Evolutionary conservation across 345 rosid species (phyloP).

Genomic region (Melaleuca quinquenervia): DNA sequence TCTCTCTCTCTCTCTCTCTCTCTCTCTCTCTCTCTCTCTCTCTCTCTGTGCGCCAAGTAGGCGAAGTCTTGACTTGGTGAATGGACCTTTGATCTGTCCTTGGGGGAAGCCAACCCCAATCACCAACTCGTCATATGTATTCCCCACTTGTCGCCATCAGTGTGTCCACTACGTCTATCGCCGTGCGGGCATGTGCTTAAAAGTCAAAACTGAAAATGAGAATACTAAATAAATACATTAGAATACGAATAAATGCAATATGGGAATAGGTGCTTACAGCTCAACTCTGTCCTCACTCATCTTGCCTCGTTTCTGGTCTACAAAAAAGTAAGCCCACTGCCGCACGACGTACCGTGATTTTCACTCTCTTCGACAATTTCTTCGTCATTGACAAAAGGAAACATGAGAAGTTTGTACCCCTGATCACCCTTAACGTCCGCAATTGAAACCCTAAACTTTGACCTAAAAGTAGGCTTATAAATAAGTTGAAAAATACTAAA

Average conservation of each 20-base stretch:
- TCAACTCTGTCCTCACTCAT: background rate
- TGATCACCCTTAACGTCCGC: background rate
- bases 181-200: background rate
- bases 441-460: background rate
- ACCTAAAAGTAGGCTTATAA: background rate
- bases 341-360: background rate
- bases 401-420: background rate
- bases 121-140: background rate
- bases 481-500: background rate
- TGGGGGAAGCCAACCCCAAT: background rate
- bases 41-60: background rate
- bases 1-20: background rate
- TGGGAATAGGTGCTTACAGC: background rate
- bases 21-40: background rate
- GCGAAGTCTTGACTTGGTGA: background rate
- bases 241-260: background rate
- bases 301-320: background rate
- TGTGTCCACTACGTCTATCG: background rate
- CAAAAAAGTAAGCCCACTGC: background rate
- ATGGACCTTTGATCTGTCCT: background rate
- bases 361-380: background rate
- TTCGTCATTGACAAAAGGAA: background rate
- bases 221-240: background rate
- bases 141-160: background rate
- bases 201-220: background rate